Percentiles rank a stretch among this genome's conserved stretches.
Evolutionary conservation across 495 filamentous ascomycete genomes (phyloP).

Genomic region (Annulohypoxylon nitens): DNA sequence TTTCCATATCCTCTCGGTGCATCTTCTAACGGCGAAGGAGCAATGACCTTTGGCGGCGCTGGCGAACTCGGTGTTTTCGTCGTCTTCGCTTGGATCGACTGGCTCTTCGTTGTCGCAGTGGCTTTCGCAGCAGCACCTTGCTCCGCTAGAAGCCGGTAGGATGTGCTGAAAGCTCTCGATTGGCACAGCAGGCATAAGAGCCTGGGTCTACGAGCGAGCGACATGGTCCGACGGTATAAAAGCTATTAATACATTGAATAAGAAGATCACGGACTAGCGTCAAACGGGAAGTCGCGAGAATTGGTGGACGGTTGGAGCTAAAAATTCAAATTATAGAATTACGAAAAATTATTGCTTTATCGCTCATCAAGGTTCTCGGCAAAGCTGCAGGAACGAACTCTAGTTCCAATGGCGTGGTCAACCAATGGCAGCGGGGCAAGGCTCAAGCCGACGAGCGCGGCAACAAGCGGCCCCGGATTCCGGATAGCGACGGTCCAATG

Average conservation of each 20-base stretch:
- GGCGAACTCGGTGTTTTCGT: conserved; percentile 23
- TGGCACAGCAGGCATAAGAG: conserved; percentile 61
- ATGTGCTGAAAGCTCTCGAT: conserved; percentile 62
- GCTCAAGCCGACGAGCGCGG: conserved; percentile 24
- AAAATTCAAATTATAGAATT: conserved; percentile 18
- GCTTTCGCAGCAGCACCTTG: conserved; percentile 41
- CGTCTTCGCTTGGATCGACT: conserved; percentile 25
- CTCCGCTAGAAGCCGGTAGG: conserved; percentile 56
- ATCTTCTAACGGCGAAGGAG: conserved; percentile 57
- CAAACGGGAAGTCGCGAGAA: conserved; percentile 31
- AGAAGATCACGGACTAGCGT: conserved; percentile 9
- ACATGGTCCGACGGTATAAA: conserved; percentile 34
- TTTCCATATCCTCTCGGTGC: conserved; percentile 69
- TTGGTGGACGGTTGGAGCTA: conserved; percentile 25
- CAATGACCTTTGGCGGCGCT: conserved; percentile 27
- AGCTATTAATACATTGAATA: conserved; percentile 31
- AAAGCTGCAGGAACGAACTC: conserved; percentile 33
- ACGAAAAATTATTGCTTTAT: conserved; percentile 31
- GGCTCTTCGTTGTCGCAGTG: conserved; percentile 26
- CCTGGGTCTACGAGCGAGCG: conserved; percentile 41
- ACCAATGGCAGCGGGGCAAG: conserved; percentile 35
- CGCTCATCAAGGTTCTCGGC: conserved; percentile 35
- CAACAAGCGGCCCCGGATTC: conserved; percentile 51
- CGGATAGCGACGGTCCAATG: conserved; percentile 50
- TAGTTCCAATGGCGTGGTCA: conserved; percentile 26